Evolutionary conservation across 2,329 filamentous ascomycete species (phyloP), one percentile per base, ranked within the genome.

Genomic region (Achaetomium macrosporum): DNA sequence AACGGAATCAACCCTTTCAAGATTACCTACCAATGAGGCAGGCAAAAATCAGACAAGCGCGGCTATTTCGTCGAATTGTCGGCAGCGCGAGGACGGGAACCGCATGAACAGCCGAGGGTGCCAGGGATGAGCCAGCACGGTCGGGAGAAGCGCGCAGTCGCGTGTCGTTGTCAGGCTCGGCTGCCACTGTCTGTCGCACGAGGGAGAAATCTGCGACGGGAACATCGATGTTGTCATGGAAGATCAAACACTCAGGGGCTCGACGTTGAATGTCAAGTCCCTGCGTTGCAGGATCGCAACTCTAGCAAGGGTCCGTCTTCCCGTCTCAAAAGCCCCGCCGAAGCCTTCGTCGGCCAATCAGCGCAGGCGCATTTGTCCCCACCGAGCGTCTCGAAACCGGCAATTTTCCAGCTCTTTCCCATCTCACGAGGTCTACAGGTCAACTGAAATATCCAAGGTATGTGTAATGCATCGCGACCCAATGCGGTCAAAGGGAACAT

Each of bases 191-290:
- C 10, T 29, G 48, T n/a, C 45, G 25, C 36, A 20, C 35, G 37
- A 25, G 25, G 25, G 25, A n/a, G 15, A 19, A 17, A 52, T 42
- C 43, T 58, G 58, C 43, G 54, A 58, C 58, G 48, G 19, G 30
- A 11, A 39, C 37, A 52, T 31, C 39, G 42, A 47, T 36, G 52
- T 29, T 8, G 29, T 45, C 13, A 37, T 37, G 31, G 58, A 43
- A 55, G 57, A 60, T 60, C 58, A 60, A 59, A 60, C 58, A 49
- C 46, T 41, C 39, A 48, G 51, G 54, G 55, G 50, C 9, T 37
- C 20, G 31, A 39, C 17, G 35, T 53, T 48, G 46, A 37, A 16
- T 36, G 17, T 4, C 12, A 44, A 35, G 49, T 29, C 57, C 57
- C 39, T 53, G 57, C 31, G 40, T 42, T 44, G 35, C 35, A 37